These are phyloP conservation scores for Tilletia caries DNA, from an alignment of 1,284 basidiomycete genomes.

Conservation along the genomic window DNA sequence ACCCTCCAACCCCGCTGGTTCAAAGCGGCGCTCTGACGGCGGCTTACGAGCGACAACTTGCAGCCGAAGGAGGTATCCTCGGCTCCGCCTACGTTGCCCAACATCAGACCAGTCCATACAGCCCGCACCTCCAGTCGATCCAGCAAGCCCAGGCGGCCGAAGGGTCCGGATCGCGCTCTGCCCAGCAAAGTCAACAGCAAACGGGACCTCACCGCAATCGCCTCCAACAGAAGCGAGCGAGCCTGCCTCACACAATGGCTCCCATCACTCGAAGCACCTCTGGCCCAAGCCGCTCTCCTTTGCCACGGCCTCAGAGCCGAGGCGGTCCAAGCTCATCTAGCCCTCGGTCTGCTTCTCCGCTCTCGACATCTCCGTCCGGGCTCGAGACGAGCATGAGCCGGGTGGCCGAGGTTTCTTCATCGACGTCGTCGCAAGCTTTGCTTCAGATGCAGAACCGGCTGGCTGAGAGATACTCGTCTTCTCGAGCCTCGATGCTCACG, in stretches of 20 bases:
- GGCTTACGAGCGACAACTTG: conserved; percentile 22
- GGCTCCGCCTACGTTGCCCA: conserved; percentile 15
- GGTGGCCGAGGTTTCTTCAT: conserved; percentile 13
- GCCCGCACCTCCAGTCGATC: not conserved
- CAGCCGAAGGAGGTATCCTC: conserved; percentile 5
- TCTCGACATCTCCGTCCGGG: not conserved
- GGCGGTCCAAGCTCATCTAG: not conserved
- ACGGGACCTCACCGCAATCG: conserved; percentile 15
- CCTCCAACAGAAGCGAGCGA: conserved; percentile 11
- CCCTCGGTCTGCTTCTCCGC: not conserved
- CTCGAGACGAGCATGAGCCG: conserved; percentile 13
- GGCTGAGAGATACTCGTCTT: conserved; percentile 19
- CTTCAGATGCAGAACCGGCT: conserved; percentile 26
- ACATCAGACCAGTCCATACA: not conserved
- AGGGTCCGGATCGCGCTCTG: too few species aligned
- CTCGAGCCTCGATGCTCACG: not conserved
- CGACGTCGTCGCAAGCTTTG: conserved; percentile 24
- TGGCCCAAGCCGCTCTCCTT: not conserved
- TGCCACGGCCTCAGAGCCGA: not conserved
- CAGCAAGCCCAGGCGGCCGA: not conserved
- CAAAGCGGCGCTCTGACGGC: not conserved
- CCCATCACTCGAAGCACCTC: conserved; percentile 7
- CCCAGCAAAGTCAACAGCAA: not conserved
- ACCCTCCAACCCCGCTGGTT: conserved; percentile 43
- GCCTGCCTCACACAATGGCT: conserved; percentile 11